A percentile compares a stretch with the other conserved stretches of the same genome.
Evolutionary conservation across 2,329 filamentous ascomycete genomes (phyloP).

Genomic region (Fusarium coicis): DNA sequence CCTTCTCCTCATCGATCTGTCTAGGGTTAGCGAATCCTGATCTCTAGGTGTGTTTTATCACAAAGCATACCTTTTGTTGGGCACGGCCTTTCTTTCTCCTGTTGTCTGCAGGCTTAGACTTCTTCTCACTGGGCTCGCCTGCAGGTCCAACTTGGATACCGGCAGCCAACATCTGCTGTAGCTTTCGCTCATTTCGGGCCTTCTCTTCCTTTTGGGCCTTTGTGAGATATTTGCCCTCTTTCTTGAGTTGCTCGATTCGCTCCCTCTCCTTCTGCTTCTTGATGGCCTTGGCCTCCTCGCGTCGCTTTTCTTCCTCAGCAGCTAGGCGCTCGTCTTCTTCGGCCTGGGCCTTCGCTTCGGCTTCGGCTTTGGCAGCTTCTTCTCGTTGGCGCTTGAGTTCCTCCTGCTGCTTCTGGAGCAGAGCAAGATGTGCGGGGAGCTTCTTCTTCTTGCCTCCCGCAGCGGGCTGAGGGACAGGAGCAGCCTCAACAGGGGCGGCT

Average conservation of each 20-base stretch:
- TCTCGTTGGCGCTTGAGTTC: conserved; percentile 74
- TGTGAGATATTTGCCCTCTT: conserved; percentile 86
- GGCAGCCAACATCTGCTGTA: conserved; percentile 86
- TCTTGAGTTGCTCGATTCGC: conserved; percentile 86
- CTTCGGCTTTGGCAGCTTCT: conserved; percentile 68
- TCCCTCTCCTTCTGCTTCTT: conserved; percentile 91
- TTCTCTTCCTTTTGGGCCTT: conserved; percentile 88
- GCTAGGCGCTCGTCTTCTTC: conserved; percentile 73
- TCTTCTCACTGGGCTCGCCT: conserved; percentile 68
- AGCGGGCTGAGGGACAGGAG: conserved; percentile 47
- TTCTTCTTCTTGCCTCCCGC: conserved; percentile 85
- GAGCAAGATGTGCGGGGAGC: conserved; percentile 76
- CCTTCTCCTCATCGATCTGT: conserved; percentile 80
- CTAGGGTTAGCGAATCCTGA: conserved; percentile 13
- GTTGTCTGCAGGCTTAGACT: conserved; percentile 81
- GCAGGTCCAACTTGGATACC: conserved; percentile 77
- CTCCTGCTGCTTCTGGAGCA: conserved; percentile 86
- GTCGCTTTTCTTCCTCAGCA: conserved; percentile 75
- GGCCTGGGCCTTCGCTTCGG: conserved; percentile 72
- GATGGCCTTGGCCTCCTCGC: conserved; percentile 77
- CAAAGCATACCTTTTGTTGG: conserved; percentile 61
- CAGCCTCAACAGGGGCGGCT: conserved; percentile 54
- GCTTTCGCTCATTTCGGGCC: conserved; percentile 79
- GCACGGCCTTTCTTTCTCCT: conserved; percentile 80
- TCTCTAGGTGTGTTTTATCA: background rate